These are phyloP conservation scores for Myriosclerotinia scirpicola DNA, from an alignment of 2,329 filamentous ascomycete genomes.

Conservation along the genomic window DNA sequence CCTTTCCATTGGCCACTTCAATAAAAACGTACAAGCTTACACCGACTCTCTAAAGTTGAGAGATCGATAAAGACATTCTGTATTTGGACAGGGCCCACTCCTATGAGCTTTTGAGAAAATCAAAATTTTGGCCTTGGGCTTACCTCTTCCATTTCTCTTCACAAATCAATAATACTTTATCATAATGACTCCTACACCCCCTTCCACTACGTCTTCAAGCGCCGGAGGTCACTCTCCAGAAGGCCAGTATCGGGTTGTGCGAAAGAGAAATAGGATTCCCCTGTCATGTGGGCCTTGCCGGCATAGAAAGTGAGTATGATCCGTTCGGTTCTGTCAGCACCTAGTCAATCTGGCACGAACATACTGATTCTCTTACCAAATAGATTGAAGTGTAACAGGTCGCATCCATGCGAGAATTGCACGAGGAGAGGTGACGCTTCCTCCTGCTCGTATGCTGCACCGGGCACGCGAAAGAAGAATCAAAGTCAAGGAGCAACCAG, in stretches of 20 bases:
- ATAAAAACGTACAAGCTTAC: conserved; percentile 23
- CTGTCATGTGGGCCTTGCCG: conserved; percentile 90
- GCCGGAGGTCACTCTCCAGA: conserved; percentile 77
- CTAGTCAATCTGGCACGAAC: conserved; percentile 21
- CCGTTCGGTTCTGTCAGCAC: conserved; percentile 27
- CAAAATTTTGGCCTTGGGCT: conserved; percentile 23
- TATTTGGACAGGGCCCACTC: conserved; percentile 28
- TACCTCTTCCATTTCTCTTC: conserved; percentile 26
- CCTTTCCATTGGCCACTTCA: conserved; percentile 29
- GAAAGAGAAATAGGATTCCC: conserved; percentile 88
- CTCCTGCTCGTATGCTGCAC: conserved; percentile 82
- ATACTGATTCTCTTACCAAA: conserved; percentile 41
- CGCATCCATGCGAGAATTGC: conserved; percentile 90
- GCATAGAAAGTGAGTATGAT: conserved; percentile 73
- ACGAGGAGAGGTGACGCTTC: conserved; percentile 79
- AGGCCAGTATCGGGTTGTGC: conserved; percentile 80
- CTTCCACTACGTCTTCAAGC: conserved; percentile 74
- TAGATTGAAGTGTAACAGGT: conserved; percentile 88
- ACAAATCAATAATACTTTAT: conserved; percentile 29
- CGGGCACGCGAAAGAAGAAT: conserved; percentile 68
- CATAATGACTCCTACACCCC: conserved; percentile 72
- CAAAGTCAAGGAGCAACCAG: conserved; percentile 61
- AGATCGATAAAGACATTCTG: conserved; percentile 25
- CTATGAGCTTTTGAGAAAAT: conserved; percentile 27
- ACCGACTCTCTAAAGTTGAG: conserved; percentile 24